Evolutionary conservation across 495 filamentous ascomycete species (phyloP).

Genomic region (Neurospora tetraspora): DNA sequence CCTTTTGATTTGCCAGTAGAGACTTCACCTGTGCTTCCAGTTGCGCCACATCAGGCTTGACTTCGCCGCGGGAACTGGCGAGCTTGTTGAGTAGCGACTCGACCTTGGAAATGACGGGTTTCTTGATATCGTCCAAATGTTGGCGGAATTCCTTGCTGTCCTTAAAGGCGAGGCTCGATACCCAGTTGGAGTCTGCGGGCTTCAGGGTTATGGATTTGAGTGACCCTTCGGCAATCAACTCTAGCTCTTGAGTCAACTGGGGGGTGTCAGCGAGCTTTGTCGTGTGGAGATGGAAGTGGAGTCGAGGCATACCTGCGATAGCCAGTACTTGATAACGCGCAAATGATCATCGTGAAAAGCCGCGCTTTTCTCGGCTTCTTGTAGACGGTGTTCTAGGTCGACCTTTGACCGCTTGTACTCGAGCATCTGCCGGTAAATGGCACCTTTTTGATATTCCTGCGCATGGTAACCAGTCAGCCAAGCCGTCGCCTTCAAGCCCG

Average conservation of each 20-base stretch:
- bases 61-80: slow-evolving; percentile 28
- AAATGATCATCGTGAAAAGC: slow-evolving; percentile 84
- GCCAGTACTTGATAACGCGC: slow-evolving; percentile 82
- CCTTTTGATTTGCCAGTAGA: slow-evolving; percentile 73
- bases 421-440: slow-evolving; percentile 92
- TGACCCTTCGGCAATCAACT: slow-evolving; percentile 49
- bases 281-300: slow-evolving; percentile 14
- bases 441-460: slow-evolving; percentile 94
- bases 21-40: slow-evolving; percentile 64
- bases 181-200: slow-evolving; percentile 36
- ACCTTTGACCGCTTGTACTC: slow-evolving; percentile 88
- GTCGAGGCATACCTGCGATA: slow-evolving; percentile 60
- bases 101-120: slow-evolving; percentile 34
- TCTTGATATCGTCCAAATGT: slow-evolving; percentile 55
- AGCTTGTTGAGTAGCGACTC: slow-evolving; percentile 34
- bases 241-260: slow-evolving; percentile 80
- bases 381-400: slow-evolving; percentile 63
- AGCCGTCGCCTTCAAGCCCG: slow-evolving; percentile 14
- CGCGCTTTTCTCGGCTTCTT: slow-evolving; percentile 63
- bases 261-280: slow-evolving; percentile 22
- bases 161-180: slow-evolving; percentile 53
- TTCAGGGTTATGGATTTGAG: slow-evolving; percentile 33
- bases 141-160: slow-evolving; percentile 63
- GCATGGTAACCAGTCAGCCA: slow-evolving; percentile 20
- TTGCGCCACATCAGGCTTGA: slow-evolving; percentile 54